Base-by-base conservation (phyloP, 768 basidiomycete genomes). In the Kwoniella europaea region DNA sequence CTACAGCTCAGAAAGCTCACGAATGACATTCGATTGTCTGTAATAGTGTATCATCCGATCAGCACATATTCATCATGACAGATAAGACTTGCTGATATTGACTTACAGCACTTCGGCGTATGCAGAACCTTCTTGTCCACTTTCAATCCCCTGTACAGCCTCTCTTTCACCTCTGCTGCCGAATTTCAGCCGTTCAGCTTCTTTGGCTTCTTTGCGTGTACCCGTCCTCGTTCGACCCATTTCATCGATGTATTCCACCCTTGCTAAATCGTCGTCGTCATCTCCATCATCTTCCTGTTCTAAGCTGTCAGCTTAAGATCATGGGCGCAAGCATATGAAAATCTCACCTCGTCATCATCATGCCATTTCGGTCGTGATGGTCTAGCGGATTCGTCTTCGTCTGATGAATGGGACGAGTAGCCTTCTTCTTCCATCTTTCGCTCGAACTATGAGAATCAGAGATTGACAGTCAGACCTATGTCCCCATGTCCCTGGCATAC, bases 61-160 rank as follows among this genome's bases (percentile, higher is more conserved):
- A 55, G n/a, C 27, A 7, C 56, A 27, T 1, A 57, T 43, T 7
- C 9, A 2, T 22, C 2, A 12, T 16, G 44, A 4, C 53, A 22
- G 27, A 43, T 41, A 53, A 22, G 27, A 27, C 27, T 18, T 10
- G 24, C 41, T n/a, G 24, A 22, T 3, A 4, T 43, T 43, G 12
- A 81, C 82, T 75, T 68, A 83, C 82, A 80, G 65, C 2, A 83
- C 82, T 61, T 83, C 79, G 9, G 76, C 78, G 68, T 82, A 82
- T 12, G 82, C 76, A 2, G 76, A 73, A 20, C 72, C 50, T 3
- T 71, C 68, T 22, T 56, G 24, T 41, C 52, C 52, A 41, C 53
- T 55, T 29, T 53, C 52, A 2, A 55, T 55, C 15, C 41, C 59
- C 27, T 62, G 20, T n/a, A 12, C 59, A 20, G 22, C 27, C 6